A percentile compares a stretch with the other conserved stretches of the same genome.
Evolutionary conservation across 768 basidiomycete genomes (phyloP).

Genomic region (Boletus bicolor): DNA sequence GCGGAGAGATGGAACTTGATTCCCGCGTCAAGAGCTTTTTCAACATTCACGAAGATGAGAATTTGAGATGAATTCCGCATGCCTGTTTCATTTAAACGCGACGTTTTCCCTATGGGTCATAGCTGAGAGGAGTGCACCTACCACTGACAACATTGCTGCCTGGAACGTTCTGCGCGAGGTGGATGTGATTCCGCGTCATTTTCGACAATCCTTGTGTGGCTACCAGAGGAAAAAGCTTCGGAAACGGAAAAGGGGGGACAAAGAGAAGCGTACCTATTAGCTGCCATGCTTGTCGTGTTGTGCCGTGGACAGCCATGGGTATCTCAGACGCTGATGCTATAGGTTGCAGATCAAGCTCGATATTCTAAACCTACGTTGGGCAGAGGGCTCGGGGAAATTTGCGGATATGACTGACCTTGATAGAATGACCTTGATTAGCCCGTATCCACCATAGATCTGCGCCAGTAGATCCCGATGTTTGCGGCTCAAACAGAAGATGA

Average conservation of each 20-base stretch:
- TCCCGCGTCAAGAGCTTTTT: slow-evolving; percentile 64
- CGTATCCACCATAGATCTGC: slow-evolving; percentile 75
- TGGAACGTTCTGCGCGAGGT: slow-evolving; percentile 78
- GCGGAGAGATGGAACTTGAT: slow-evolving; percentile 74
- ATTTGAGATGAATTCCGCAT: slow-evolving; percentile 79
- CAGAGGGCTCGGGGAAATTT: not conserved
- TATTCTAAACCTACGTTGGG: slow-evolving; percentile 40
- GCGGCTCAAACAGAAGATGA: slow-evolving; percentile 52
- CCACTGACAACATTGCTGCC: slow-evolving; percentile 73
- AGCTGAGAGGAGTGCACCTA: slow-evolving; percentile 34
- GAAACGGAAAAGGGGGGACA: not conserved
- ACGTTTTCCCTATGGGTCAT: not conserved
- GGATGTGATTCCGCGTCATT: slow-evolving; percentile 91
- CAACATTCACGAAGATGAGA: slow-evolving; percentile 77
- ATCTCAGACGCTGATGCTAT: slow-evolving; percentile 59
- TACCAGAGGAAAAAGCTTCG: slow-evolving; percentile 26
- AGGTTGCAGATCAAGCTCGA: slow-evolving; percentile 64
- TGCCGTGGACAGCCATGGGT: slow-evolving; percentile 83
- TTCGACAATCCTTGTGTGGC: slow-evolving; percentile 70
- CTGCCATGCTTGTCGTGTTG: slow-evolving; percentile 65
- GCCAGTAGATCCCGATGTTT: slow-evolving; percentile 27
- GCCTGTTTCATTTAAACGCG: slow-evolving; percentile 42
- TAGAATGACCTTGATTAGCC: slow-evolving; percentile 88
- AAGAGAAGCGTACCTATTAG: slow-evolving; percentile 50
- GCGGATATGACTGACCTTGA: slow-evolving; percentile 50